phyloP scores from a whole-genome alignment of 228 moss, liverwort and hornwort genomes.

The Sphagnum magellanicum region DNA sequence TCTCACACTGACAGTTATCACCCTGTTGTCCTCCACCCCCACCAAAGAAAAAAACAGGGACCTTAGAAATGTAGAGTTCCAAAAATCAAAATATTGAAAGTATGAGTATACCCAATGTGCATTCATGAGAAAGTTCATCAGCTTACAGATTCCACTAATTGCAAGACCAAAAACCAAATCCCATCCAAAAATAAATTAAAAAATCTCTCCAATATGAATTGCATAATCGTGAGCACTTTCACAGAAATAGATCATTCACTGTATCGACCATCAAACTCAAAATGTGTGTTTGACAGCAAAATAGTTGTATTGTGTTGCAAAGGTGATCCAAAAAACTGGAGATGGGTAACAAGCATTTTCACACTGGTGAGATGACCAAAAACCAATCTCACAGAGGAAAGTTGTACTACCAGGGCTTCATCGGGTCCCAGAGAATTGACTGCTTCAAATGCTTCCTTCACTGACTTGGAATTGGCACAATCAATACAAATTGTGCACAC shows the following conservation, averaged over 20 bases:
- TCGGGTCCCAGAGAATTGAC: constrained; percentile 26
- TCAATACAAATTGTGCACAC: constrained; percentile 20
- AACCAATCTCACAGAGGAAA: not conserved
- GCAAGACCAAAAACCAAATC: too few species aligned
- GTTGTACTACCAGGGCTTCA: constrained; percentile 16
- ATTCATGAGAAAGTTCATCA: not conserved
- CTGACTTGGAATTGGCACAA: constrained; percentile 21
- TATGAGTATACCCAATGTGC: not conserved
- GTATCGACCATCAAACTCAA: not conserved
- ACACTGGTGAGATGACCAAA: too few species aligned
- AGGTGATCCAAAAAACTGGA: not conserved
- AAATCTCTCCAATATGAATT: too few species aligned
- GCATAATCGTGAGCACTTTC: not conserved
- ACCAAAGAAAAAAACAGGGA: too few species aligned
- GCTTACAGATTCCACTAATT: too few species aligned
- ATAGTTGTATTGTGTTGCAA: too few species aligned
- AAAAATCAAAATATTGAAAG: not conserved
- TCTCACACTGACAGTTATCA: too few species aligned
- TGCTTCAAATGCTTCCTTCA: constrained; percentile 24
- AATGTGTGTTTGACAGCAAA: too few species aligned
- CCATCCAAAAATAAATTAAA: too few species aligned
- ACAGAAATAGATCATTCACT: not conserved
- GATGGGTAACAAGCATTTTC: not conserved
- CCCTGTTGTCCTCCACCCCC: too few species aligned
- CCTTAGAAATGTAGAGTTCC: too few species aligned